Percentiles rank a stretch among this genome's conserved stretches.
phyloP scores from a whole-genome alignment of 495 filamentous ascomycete genomes.

The Hypomontagnella monticulosa region DNA sequence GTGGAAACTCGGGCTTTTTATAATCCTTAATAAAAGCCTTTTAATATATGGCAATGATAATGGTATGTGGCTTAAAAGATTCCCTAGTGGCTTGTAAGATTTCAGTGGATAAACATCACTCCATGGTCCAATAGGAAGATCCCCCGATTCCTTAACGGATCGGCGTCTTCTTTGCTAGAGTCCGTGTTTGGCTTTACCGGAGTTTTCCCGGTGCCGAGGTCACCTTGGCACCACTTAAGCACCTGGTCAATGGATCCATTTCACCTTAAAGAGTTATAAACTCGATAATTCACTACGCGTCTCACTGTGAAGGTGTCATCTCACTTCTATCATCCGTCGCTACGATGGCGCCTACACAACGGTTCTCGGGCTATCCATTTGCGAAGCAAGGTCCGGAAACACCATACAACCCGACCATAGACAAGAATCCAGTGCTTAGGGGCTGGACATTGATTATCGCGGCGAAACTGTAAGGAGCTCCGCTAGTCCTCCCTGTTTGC shows the following conservation, averaged over 20 bases:
- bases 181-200: conserved; percentile 3
- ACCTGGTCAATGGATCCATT: no score
- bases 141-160: not conserved
- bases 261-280: not conserved
- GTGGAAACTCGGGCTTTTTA: no score
- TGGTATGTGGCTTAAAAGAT: no score
- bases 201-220: conserved; percentile 21
- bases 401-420: conserved; percentile 11
- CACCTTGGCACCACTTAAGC: not conserved
- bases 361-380: conserved; percentile 42
- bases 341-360: conserved; percentile 28
- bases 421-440: conserved; percentile 42
- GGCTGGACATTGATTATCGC: conserved; percentile 44
- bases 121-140: not conserved
- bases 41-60: no score
- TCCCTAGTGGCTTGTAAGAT: no score
- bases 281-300: conserved; percentile 7
- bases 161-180: not conserved
- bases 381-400: conserved; percentile 40
- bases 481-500: not conserved
- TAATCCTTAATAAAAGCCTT: no score
- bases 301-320: not conserved
- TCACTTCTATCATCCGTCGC: not conserved
- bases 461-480: conserved; percentile 36
- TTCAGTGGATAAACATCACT: no score